Conservation (phyloP, 1,284 basidiomycete genomes). For the Melampsora larici-populina region DNA sequence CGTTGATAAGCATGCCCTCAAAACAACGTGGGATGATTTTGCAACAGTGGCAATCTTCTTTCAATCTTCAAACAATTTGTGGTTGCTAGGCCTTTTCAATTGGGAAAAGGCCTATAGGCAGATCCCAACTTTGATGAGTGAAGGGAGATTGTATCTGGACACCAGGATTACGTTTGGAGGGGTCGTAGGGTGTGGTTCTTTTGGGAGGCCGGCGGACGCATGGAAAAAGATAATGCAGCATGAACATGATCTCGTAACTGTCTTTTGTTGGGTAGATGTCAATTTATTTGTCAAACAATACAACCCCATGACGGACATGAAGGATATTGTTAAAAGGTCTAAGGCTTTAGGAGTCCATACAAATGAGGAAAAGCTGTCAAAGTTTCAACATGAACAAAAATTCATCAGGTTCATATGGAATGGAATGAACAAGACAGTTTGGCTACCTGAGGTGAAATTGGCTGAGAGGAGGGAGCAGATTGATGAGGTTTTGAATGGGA, state of each 20-base stretch:
- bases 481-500: not conserved
- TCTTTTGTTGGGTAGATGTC: conserved; percentile 16
- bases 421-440: too few relatives aligned
- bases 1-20: not conserved
- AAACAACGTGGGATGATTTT: not conserved
- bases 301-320: not conserved
- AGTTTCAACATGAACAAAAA: too few relatives aligned
- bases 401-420: too few relatives aligned
- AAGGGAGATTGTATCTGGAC: not conserved
- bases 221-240: not conserved
- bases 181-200: too few relatives aligned
- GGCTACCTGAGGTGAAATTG: not conserved
- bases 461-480: not conserved
- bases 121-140: conserved; percentile 2
- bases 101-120: not conserved
- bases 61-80: too few relatives aligned
- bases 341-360: not conserved
- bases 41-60: not conserved
- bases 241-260: not conserved
- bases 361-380: not conserved
- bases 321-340: not conserved
- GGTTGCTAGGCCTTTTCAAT: not conserved
- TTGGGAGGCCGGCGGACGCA: too few relatives aligned
- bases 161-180: conserved; percentile 7
- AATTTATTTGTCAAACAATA: not conserved